Evolutionary conservation across 2,329 filamentous ascomycete species (phyloP).

Genomic region (Apiospora koreana): DNA sequence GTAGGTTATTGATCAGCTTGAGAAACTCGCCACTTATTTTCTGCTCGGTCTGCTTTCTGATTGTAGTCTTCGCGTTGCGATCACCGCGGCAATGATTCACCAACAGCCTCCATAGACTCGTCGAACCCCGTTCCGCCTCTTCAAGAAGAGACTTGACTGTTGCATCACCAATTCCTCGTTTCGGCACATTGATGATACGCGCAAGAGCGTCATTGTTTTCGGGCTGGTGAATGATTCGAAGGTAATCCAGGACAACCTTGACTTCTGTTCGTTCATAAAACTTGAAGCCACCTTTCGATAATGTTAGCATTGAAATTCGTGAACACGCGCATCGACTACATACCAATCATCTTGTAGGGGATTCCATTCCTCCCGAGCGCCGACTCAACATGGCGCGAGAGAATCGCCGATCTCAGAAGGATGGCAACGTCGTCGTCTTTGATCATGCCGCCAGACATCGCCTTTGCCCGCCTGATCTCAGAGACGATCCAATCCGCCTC

Average conservation of each 20-base stretch:
- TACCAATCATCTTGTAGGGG: conserved; percentile 86
- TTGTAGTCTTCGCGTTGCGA: conserved; percentile 48
- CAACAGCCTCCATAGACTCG: conserved; percentile 77
- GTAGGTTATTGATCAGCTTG: conserved; percentile 40
- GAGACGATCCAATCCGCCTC: conserved; percentile 89
- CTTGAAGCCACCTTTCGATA: conserved; percentile 61
- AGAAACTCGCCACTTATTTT: conserved; percentile 54
- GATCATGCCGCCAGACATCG: conserved; percentile 74
- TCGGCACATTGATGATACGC: conserved; percentile 81
- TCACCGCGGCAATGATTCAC: conserved; percentile 53
- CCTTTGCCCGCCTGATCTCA: conserved; percentile 72
- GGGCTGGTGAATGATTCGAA: conserved; percentile 81
- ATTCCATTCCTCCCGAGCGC: conserved; percentile 79
- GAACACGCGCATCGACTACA: conserved; percentile 21
- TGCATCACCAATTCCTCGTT: conserved; percentile 76
- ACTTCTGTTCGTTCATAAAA: conserved; percentile 94
- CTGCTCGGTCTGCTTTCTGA: conserved; percentile 52
- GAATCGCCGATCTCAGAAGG: conserved; percentile 77
- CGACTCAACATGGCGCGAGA: conserved; percentile 85
- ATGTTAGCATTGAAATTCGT: conserved; percentile 15
- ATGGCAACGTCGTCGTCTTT: conserved; percentile 80
- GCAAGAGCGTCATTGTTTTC: conserved; percentile 84
- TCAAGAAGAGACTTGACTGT: conserved; percentile 75
- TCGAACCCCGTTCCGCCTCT: conserved; percentile 70
- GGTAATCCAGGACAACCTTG: conserved; percentile 83